Conservation (phyloP, 2,329 filamentous ascomycete genomes). For the Neonectria punicea region DNA sequence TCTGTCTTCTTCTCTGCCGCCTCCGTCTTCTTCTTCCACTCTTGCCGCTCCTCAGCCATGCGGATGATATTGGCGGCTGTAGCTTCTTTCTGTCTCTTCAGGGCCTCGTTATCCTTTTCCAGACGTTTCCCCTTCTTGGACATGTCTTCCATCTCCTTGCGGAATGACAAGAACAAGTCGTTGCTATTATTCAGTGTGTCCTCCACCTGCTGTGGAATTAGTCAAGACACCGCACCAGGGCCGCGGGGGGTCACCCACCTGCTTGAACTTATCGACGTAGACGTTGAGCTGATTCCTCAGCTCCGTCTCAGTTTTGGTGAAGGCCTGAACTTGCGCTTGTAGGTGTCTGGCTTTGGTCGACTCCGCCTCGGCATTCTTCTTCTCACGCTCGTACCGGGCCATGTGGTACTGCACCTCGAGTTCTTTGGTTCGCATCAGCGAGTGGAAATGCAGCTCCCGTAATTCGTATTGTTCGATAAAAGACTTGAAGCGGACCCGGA, state of each 20-base stretch:
- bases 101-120: conserved; percentile 93
- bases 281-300: conserved; percentile 95
- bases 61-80: conserved; percentile 95
- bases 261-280: conserved; percentile 99
- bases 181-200: conserved; percentile 99
- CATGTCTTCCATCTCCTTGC: conserved; percentile 99
- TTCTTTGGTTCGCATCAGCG: conserved; percentile 91
- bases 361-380: conserved; percentile 87
- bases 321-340: conserved; percentile 91
- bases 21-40: conserved; percentile 75
- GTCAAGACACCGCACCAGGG: conserved; percentile 36
- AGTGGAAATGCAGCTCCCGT: conserved; percentile 93
- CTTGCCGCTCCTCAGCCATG: conserved; percentile 95
- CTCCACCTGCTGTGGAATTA: conserved; percentile 76
- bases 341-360: conserved; percentile 82
- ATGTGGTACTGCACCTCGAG: conserved; percentile 94
- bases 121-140: conserved; percentile 97
- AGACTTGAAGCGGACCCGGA: conserved; percentile 89
- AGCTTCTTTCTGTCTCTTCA: conserved; percentile 92
- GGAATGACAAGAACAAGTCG: conserved; percentile 94
- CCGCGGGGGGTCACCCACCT: conserved; percentile 69
- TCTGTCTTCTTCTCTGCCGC: conserved; percentile 77
- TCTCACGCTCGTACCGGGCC: conserved; percentile 88
- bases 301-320: conserved; percentile 95
- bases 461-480: conserved; percentile 97